Percentiles rank a stretch among this genome's conserved stretches.
Conservation (phyloP, 1,284 basidiomycete species). For the Ceratorhiza oryzae-sativae region DNA sequence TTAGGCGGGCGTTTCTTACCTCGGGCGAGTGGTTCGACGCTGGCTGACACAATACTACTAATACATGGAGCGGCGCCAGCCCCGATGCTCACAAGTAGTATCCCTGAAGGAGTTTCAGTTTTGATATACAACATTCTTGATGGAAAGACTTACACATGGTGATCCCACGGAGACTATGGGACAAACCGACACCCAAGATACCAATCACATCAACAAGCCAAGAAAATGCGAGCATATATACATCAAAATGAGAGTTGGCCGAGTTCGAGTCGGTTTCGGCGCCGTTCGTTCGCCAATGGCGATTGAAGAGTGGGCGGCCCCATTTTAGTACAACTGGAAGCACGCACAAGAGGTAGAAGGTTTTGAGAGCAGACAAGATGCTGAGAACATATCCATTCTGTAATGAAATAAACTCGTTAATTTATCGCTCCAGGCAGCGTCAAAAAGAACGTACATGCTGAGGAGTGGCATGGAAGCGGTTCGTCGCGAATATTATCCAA, state of each 20-base stretch:
- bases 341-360: slow-evolving; percentile 10
- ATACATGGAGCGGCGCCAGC: slow-evolving; percentile 18
- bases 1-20: not conserved
- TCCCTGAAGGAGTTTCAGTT: not conserved
- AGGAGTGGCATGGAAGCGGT: slow-evolving; percentile 25
- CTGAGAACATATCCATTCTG: slow-evolving; percentile 25
- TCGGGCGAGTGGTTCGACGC: slow-evolving; percentile 25
- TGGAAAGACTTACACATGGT: slow-evolving; percentile 1
- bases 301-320: slow-evolving; percentile 7
- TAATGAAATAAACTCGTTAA: not conserved
- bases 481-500: slow-evolving; percentile 9
- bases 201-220: not conserved
- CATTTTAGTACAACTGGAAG: slow-evolving; percentile 9
- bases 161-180: not conserved
- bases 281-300: not conserved
- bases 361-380: not conserved
- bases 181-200: slow-evolving; percentile 17
- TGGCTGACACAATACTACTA: slow-evolving; percentile 27
- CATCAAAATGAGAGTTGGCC: slow-evolving; percentile 22
- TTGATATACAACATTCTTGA: no score
- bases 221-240: slow-evolving; percentile 2
- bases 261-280: not conserved
- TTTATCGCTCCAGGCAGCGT: not conserved
- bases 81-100: not conserved
- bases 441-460: not conserved